Evolutionary conservation across 192 early-diverging fungal species (phyloP).

Genomic region (Coemansia sp.): DNA sequence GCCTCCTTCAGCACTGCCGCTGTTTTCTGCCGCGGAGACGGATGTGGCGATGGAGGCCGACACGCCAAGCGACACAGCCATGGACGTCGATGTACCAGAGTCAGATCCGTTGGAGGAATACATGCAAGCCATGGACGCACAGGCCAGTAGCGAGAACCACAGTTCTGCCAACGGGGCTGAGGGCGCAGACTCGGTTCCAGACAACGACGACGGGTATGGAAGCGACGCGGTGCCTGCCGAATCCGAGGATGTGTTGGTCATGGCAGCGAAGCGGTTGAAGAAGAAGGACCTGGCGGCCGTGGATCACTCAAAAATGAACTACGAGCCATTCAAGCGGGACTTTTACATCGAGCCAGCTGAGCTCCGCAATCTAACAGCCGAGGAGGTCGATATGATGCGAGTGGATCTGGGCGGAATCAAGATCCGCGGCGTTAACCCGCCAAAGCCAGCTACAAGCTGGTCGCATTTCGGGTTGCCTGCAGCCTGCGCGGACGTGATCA

Average conservation of each 20-base stretch:
- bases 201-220: slow-evolving; percentile 53
- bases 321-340: slow-evolving; percentile 86
- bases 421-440: slow-evolving; percentile 84
- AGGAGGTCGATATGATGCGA: slow-evolving; percentile 81
- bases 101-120: slow-evolving; percentile 79
- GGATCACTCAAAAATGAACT: slow-evolving; percentile 81
- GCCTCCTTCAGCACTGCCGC: neutral
- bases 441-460: slow-evolving; percentile 94
- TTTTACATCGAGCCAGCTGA: slow-evolving; percentile 97
- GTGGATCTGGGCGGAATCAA: slow-evolving; percentile 90
- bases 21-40: neutral
- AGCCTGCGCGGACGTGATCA: slow-evolving; percentile 55
- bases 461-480: slow-evolving; percentile 93
- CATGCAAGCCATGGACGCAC: slow-evolving; percentile 80
- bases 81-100: slow-evolving; percentile 54
- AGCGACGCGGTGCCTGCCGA: slow-evolving; percentile 48
- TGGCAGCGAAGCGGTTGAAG: slow-evolving; percentile 83
- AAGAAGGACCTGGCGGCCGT: slow-evolving; percentile 87
- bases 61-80: slow-evolving; percentile 2
- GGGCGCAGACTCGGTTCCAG: slow-evolving; percentile 13
- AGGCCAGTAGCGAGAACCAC: slow-evolving; percentile 55
- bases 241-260: slow-evolving; percentile 69
- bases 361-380: slow-evolving; percentile 72
- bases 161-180: neutral
- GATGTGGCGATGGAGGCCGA: neutral